phyloP scores from a whole-genome alignment of 2,329 filamentous ascomycete genomes.

The Passalora sequoiae region DNA sequence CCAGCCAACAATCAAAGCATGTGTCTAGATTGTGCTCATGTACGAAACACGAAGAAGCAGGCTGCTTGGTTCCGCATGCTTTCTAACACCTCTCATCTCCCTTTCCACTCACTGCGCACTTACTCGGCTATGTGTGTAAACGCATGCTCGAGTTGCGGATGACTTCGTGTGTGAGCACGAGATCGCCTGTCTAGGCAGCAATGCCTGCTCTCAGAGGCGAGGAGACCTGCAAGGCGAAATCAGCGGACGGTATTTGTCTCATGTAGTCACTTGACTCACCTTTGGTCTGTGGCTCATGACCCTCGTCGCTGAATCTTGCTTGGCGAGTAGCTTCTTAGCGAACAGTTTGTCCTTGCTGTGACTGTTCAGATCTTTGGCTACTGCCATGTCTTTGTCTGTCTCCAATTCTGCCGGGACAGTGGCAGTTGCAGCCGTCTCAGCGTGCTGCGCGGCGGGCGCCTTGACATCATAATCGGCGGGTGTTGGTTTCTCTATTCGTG shows the following conservation, averaged over 20 bases:
- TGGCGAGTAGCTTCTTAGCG: conserved; percentile 20
- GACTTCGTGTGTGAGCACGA: neutral
- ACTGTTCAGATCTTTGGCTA: conserved; percentile 7
- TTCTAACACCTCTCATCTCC: too few species aligned
- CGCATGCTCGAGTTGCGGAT: neutral
- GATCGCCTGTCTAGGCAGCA: conserved; percentile 10
- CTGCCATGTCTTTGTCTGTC: conserved; percentile 13
- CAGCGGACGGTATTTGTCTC: conserved; percentile 4
- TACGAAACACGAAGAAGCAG: too few species aligned
- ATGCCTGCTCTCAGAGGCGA: conserved; percentile 27
- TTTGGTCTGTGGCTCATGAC: conserved; percentile 23
- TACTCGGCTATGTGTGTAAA: neutral
- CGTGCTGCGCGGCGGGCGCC: conserved; percentile 46
- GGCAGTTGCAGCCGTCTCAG: conserved; percentile 26
- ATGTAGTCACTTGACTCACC: conserved; percentile 12
- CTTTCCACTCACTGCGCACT: neutral
- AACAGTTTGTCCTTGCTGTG: conserved; percentile 13
- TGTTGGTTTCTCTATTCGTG: conserved; percentile 55
- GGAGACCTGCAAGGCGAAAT: conserved; percentile 19
- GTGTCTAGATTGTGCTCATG: conserved; percentile 1
- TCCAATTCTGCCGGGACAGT: conserved; percentile 24
- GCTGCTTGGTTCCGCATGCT: too few species aligned
- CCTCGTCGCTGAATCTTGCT: conserved; percentile 19
- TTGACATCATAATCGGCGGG: conserved; percentile 43
- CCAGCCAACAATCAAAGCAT: conserved; percentile 6